These are phyloP conservation scores for Pascua sp. DNA, from an alignment of 1,284 basidiomycete genomes.

Conservation along the genomic window DNA sequence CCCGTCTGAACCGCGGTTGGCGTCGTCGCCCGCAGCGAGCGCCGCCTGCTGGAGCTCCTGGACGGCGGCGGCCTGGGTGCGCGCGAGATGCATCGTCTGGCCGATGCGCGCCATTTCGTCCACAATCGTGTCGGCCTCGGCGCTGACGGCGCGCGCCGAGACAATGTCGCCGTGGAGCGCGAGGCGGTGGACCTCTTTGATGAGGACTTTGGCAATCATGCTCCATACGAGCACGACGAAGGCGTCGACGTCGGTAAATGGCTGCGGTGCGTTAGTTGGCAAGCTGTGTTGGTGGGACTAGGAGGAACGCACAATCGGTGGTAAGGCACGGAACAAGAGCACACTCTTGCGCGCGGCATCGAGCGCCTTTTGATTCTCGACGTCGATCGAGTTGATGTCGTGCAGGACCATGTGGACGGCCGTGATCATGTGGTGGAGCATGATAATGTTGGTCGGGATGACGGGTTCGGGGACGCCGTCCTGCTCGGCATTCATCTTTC, in stretches of 20 bases:
- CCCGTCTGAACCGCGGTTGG: background rate
- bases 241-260: slow-evolving; percentile 37
- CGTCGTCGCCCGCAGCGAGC: slow-evolving; percentile 2
- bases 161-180: slow-evolving; percentile 22
- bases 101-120: slow-evolving; percentile 26
- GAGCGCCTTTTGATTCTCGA: slow-evolving; percentile 37
- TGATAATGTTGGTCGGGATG: slow-evolving; percentile 28
- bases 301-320: slow-evolving; percentile 26
- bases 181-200: slow-evolving; percentile 40
- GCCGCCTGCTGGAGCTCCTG: slow-evolving; percentile 32
- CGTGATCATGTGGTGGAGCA: slow-evolving; percentile 39
- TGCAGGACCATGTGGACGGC: slow-evolving; percentile 38
- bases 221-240: slow-evolving; percentile 42
- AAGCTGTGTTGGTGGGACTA: background rate
- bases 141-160: slow-evolving; percentile 6
- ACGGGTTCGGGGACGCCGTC: slow-evolving; percentile 27
- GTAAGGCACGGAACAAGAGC: slow-evolving; percentile 30
- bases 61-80: slow-evolving; percentile 33
- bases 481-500: slow-evolving; percentile 27
- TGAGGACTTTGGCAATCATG: slow-evolving; percentile 36
- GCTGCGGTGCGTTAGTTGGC: slow-evolving; percentile 23
- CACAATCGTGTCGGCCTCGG: slow-evolving; percentile 9
- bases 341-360: slow-evolving; percentile 32
- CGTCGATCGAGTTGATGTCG: slow-evolving; percentile 41
- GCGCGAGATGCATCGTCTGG: slow-evolving; percentile 33